Percentiles rank a stretch among this genome's conserved stretches.
Evolutionary conservation across 176 grass and related monocot species (phyloP).

Genomic region (Thinopyrum elongatum): DNA sequence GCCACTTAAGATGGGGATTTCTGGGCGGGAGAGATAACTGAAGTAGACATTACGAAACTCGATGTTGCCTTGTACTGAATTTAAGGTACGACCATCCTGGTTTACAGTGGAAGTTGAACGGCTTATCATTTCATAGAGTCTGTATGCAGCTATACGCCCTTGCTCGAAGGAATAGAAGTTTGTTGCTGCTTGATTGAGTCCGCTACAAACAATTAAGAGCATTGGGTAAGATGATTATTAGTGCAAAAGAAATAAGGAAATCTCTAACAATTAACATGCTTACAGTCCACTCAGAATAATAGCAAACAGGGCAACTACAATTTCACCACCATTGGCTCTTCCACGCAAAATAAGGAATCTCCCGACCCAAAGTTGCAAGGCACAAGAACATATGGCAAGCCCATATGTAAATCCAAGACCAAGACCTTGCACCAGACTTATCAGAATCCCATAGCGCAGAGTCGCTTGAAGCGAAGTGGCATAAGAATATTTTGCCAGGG

Average conservation of each 20-base stretch:
- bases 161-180: conserved; percentile 99
- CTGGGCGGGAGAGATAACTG: conserved; percentile 95
- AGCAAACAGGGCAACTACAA: conserved; percentile 81
- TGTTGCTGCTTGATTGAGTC: conserved; percentile 96
- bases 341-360: conserved; percentile 68
- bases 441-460: conserved; percentile 90
- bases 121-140: conserved; percentile 98
- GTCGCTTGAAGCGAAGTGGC: conserved; percentile 98
- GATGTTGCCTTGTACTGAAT: conserved; percentile 87
- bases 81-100: conserved; percentile 73
- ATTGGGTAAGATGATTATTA: conserved; percentile 22
- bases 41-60: conserved; percentile 99
- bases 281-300: conserved; percentile 97
- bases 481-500: conserved; percentile 97
- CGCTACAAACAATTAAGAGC: conserved; percentile 52
- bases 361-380: conserved; percentile 97
- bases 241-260: conserved; percentile 17
- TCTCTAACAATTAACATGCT: conserved; percentile 27
- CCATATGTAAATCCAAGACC: conserved; percentile 99
- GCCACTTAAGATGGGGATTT: conserved; percentile 96
- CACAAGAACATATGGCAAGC: conserved; percentile 98
- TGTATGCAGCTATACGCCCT: conserved; percentile 96
- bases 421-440: conserved; percentile 97
- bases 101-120: conserved; percentile 81
- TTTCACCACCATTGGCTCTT: conserved; percentile 93